Percentiles rank a stretch among this genome's conserved stretches.
phyloP scores from a whole-genome alignment of 2,329 filamentous ascomycete species.

The Tolypocladium endophyticum region DNA sequence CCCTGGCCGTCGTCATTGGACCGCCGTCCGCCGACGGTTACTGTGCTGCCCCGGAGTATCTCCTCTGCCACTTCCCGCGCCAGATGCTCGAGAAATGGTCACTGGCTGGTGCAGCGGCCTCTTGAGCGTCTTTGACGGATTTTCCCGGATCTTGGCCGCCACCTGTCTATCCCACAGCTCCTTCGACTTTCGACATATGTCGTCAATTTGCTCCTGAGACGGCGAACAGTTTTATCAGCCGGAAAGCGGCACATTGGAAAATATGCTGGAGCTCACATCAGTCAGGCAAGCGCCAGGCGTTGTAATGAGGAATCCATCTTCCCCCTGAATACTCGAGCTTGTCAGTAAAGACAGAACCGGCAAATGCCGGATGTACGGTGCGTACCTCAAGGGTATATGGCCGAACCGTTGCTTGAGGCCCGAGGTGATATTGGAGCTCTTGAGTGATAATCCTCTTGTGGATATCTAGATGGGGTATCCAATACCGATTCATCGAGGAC shows the following conservation, averaged over 20 bases:
- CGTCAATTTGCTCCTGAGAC: conserved; percentile 47
- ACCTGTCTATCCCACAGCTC: conserved; percentile 47
- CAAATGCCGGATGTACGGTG: background rate
- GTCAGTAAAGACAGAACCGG: background rate
- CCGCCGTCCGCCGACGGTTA: conserved; percentile 6
- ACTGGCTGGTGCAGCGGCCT: conserved; percentile 47
- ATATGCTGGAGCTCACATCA: conserved; percentile 35
- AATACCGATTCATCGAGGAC: conserved; percentile 43
- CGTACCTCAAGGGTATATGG: conserved; percentile 45
- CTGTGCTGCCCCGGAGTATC: conserved; percentile 15
- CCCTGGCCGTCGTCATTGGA: background rate
- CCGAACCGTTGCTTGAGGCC: conserved; percentile 46
- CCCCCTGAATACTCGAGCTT: conserved; percentile 30
- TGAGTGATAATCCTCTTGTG: conserved; percentile 50
- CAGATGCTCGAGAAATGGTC: conserved; percentile 25
- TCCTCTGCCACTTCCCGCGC: conserved; percentile 9
- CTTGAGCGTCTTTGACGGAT: conserved; percentile 39
- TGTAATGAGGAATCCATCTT: conserved; percentile 50
- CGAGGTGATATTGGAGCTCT: conserved; percentile 47
- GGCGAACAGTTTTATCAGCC: conserved; percentile 7
- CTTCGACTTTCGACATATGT: conserved; percentile 49
- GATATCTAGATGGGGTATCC: conserved; percentile 49
- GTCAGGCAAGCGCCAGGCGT: conserved; percentile 47
- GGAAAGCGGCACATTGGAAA: background rate
- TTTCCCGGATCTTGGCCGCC: conserved; percentile 35